phyloP scores from a whole-genome alignment of 768 basidiomycete species.

The Mycena epipterygia region DNA sequence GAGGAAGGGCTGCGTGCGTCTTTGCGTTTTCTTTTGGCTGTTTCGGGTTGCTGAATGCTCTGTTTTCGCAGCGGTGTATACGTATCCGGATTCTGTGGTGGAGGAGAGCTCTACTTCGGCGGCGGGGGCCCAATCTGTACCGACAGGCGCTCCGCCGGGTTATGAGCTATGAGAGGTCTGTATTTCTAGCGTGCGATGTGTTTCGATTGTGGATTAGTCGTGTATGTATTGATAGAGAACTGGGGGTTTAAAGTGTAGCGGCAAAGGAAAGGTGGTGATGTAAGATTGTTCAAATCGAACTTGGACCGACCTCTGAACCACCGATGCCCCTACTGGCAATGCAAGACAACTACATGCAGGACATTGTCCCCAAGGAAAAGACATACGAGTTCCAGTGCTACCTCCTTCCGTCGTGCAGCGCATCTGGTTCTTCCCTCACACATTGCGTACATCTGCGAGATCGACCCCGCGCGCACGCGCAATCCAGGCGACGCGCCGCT shows the following conservation, averaged over 20 bases:
- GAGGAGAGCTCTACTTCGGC: conserved; percentile 56
- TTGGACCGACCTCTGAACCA: too few relatives aligned
- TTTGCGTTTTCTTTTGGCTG: not conserved
- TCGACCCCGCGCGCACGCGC: conserved; percentile 42
- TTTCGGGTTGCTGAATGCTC: not conserved
- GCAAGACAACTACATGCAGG: conserved; percentile 40
- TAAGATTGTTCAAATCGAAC: too few relatives aligned
- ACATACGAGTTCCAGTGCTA: conserved; percentile 47
- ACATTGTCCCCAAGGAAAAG: conserved; percentile 27
- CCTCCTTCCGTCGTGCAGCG: conserved; percentile 43
- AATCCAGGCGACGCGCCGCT: conserved; percentile 35
- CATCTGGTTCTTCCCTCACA: conserved; percentile 45
- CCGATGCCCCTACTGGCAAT: not conserved
- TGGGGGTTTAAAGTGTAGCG: too few relatives aligned
- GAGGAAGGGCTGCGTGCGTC: conserved; percentile 75
- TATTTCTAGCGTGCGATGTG: conserved; percentile 25
- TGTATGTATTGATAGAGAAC: not conserved
- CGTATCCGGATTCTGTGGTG: conserved; percentile 58
- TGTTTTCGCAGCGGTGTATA: conserved; percentile 56
- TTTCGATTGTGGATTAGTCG: not conserved
- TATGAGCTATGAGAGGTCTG: conserved; percentile 54
- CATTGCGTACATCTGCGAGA: conserved; percentile 45
- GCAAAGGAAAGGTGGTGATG: too few relatives aligned
- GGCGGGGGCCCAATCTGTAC: conserved; percentile 55
- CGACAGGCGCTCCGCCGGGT: conserved; percentile 65